Base-by-base conservation (phyloP, 2,329 filamentous ascomycete genomes). In the Paecilomyces formosus region DNA sequence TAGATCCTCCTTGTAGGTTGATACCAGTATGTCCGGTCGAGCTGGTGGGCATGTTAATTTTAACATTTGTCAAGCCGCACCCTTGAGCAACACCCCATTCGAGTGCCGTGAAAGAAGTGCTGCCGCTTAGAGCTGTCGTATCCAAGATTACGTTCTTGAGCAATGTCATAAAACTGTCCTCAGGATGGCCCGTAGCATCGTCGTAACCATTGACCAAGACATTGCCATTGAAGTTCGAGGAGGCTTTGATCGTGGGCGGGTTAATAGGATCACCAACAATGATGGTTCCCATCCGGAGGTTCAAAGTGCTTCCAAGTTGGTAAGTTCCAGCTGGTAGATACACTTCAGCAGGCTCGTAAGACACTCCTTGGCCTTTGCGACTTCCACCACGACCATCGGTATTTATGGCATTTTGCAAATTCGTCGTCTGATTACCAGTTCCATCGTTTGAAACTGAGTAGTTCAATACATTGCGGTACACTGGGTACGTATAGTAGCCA, bases 131-230 rank as follows among this genome's bases (percentile, higher is more conserved):
- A 6, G 56, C 62, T 0, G 68, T 75, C 5, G 71, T 72, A 59
- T 77, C 75, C 28, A 77, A 57, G 1, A 74, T 63, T 3, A 77
- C 58, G 56, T 77, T 77, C 57, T 71, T 74, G 51, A 77, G 61
- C 0, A 68, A 67, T 15, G 73, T 68, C 54, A 72, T 74, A 58
- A 77, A 77, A 62, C 68, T 59, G 56, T 70, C 61, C 61, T 71
- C 61, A 51, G 64, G 54, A 58, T 68, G 57, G 64, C 66, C 61
- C 60, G 65, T 60, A 12, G 59, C 58, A 26, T 61, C 61, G 53
- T 76, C 74, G 52, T 72, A 70, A 2, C 76, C 81, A 66, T 85
- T 81, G 53, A 87, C 79, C 35, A 87, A 67, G 54, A 81, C 83
- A 28, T 85, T 73, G 12, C 79, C 80, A 1, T 70, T 65, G 63